A percentile compares a stretch with the other conserved stretches of the same genome.
These are phyloP conservation scores for Diaporthe velutina DNA, from an alignment of 2,329 filamentous ascomycete species.

Conservation along the genomic window DNA sequence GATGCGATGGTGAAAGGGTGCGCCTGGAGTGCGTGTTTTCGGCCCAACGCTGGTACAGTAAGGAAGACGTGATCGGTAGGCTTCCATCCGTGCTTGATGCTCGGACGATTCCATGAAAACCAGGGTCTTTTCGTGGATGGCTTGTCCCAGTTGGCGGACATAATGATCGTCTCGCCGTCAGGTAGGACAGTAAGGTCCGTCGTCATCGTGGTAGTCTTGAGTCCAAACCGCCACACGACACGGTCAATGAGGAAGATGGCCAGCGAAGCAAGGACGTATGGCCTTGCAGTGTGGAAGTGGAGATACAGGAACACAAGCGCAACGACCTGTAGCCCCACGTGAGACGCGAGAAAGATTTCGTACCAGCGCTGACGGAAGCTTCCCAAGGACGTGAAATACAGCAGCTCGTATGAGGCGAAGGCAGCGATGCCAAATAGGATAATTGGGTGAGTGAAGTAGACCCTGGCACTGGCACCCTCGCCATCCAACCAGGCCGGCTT, in stretches of 20 bases:
- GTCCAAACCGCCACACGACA: constrained; percentile 66
- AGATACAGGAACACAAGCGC: constrained; percentile 70
- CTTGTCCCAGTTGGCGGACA: constrained; percentile 56
- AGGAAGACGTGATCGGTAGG: constrained; percentile 75
- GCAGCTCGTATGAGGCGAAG: constrained; percentile 69
- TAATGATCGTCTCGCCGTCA: constrained; percentile 67
- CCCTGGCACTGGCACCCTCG: constrained; percentile 52
- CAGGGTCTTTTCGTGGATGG: neutral
- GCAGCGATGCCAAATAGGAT: constrained; percentile 67
- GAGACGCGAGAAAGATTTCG: constrained; percentile 71
- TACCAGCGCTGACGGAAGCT: constrained; percentile 73
- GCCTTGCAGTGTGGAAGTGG: constrained; percentile 65
- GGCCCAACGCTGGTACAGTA: constrained; percentile 66
- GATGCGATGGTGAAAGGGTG: constrained; percentile 78
- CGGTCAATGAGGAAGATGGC: constrained; percentile 70
- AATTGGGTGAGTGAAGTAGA: constrained; percentile 65
- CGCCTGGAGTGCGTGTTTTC: constrained; percentile 67
- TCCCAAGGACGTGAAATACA: constrained; percentile 72
- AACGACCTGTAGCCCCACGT: constrained; percentile 68
- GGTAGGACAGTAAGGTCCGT: constrained; percentile 66
- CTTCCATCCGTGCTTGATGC: constrained; percentile 66
- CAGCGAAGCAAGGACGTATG: constrained; percentile 66
- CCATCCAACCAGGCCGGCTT: constrained; percentile 59
- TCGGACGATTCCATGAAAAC: constrained; percentile 44
- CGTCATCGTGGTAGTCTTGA: constrained; percentile 61